Percentiles rank a stretch among this genome's conserved stretches.
Conservation (phyloP, 2,329 filamentous ascomycete genomes). For the Pseudonectria buxi region DNA sequence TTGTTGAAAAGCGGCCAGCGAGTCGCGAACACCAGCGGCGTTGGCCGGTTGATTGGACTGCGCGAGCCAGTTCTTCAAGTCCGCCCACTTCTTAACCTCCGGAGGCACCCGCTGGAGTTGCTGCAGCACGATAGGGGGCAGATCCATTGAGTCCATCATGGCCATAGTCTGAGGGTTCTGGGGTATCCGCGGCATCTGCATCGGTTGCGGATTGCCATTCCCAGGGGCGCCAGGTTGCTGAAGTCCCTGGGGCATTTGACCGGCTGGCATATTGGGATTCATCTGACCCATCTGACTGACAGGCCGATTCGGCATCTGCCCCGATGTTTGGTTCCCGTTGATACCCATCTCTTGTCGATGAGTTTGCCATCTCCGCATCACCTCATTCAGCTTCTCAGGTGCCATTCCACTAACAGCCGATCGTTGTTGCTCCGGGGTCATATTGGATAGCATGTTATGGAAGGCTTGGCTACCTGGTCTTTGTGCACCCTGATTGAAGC, state of each 20-base stretch:
- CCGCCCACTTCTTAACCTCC: constrained; percentile 43
- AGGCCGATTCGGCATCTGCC: constrained; percentile 27
- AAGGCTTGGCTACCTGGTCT: constrained; percentile 37
- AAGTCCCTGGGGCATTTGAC: constrained; percentile 24
- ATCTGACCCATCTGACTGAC: constrained; percentile 26
- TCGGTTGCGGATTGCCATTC: constrained; percentile 22
- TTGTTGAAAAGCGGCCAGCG: constrained; percentile 30
- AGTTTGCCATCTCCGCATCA: constrained; percentile 43
- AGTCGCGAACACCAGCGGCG: constrained; percentile 23
- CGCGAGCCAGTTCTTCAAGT: constrained; percentile 36
- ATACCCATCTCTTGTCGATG: constrained; percentile 28
- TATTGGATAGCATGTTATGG: constrained; percentile 35
- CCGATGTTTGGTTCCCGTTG: constrained; percentile 24
- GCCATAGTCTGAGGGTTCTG: constrained; percentile 28
- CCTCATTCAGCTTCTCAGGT: constrained; percentile 44
- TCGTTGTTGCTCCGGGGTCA: constrained; percentile 39
- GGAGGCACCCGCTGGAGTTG: constrained; percentile 29
- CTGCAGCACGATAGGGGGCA: constrained; percentile 31
- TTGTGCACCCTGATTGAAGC: constrained; percentile 48
- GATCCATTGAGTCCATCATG: constrained; percentile 43
- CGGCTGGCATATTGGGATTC: constrained; percentile 22
- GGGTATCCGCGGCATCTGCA: constrained; percentile 21
- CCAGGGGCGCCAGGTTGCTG: constrained; percentile 22
- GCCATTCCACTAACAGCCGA: constrained; percentile 37
- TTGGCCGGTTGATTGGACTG: constrained; percentile 34